Percentiles rank a stretch among this genome's conserved stretches.
phyloP scores from a whole-genome alignment of 805 yeast genomes.

The Pichia exigua region DNA sequence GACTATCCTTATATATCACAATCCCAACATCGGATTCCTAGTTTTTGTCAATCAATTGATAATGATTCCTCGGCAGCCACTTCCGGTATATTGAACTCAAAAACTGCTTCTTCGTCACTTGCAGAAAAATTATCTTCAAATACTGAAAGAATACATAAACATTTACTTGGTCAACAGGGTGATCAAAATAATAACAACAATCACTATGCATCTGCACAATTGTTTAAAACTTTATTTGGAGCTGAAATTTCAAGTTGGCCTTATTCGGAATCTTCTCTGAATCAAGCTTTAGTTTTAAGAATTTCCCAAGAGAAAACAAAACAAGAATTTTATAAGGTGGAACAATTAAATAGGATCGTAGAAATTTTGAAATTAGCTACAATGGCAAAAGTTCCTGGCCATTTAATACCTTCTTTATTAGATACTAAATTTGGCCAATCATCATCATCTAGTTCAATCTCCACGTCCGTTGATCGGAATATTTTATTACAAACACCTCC shows the following conservation, averaged over 20 bases:
- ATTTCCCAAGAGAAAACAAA: conserved; percentile 75
- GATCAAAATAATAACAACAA: not conserved
- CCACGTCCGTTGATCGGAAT: conserved; percentile 1
- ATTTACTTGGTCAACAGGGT: not conserved
- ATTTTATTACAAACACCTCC: conserved; percentile 1
- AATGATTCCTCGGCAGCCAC: not conserved
- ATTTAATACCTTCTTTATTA: conserved; percentile 55
- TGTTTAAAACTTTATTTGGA: conserved; percentile 45
- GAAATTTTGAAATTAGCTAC: conserved; percentile 57
- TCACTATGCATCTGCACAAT: not conserved
- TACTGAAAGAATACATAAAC: not conserved
- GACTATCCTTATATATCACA: not conserved
- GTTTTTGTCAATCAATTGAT: not conserved
- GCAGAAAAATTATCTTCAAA: not conserved
- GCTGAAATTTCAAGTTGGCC: conserved; percentile 46
- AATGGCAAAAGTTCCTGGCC: conserved; percentile 54
- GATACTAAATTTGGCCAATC: not conserved
- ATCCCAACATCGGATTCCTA: not conserved
- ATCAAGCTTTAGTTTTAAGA: conserved; percentile 50
- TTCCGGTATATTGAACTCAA: not conserved
- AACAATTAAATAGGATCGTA: conserved; percentile 49
- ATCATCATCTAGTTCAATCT: not conserved
- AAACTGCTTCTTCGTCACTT: not conserved
- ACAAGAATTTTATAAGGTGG: conserved; percentile 68
- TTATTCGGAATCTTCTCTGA: conserved; percentile 47